Base-by-base conservation (phyloP, 352 stramenopile species). In the Pythium biforme region DNA sequence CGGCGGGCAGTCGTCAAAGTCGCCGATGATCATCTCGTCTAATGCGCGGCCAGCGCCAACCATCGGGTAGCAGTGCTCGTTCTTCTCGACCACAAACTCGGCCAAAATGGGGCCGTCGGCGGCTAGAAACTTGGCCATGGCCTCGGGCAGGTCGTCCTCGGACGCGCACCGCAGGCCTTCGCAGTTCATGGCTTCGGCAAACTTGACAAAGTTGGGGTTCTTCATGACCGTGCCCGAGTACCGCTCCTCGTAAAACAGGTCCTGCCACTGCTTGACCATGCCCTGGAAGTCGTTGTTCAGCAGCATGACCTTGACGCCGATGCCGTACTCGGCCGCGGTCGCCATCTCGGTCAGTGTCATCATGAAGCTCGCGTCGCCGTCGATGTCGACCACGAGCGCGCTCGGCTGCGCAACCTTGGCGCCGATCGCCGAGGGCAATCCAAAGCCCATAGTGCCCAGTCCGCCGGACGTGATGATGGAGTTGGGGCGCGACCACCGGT, bases 251-350 rank as follows among this genome's bases (percentile, higher is more conserved):
- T 99, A 97, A 71, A 99, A 99, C 60, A 98, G 80, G 61, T 97
- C 88, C 74, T 99, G 94, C 95, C 95, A 99, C 74, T 98, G 96
- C 81, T 98, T 97, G 55, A 99, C 95, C 95, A 99, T 99, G 70
- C 96, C 97, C 81, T 98, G 95, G 68, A 93, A 96, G 69, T 98
- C 85, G 72, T 99, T 99, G 72, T 99, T 97, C 27, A 99, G 76
- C 64, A 99, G 81, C 52, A 99, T 73, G 57, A 99, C 89, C 75
- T 99, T 99, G 22, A 99, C 88, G 26, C 86, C 86, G 33, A 99
- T 93, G 66, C 93, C 92, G 68, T 96, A 94, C 70, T 98, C 90
- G 15, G 89, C 92, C 26, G 97, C 90, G 3, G 95, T 99, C 39
- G 96, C 96, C 68, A 99, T 93, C 75, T 99, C 95, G 5, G 89